Base-by-base conservation (phyloP, 139 green algal genomes). In the Chlamydomonas applanata region DNA sequence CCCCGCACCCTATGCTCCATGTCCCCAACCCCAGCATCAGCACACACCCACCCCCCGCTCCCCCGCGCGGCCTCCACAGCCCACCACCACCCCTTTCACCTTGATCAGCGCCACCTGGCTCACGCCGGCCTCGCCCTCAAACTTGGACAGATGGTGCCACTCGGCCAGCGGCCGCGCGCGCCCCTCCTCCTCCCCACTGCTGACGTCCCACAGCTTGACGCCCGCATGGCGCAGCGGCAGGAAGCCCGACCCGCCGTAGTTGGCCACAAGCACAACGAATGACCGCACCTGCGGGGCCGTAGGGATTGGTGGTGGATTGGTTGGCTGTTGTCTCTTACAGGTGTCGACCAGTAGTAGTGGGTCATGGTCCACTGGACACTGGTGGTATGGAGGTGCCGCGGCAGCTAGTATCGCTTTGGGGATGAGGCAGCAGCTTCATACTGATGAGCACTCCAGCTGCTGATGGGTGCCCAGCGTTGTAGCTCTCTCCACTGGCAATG, bases 161-260 rank as follows among this genome's bases (percentile, higher is more conserved):
- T 73, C 67, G 4, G 46, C 44, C 27, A 73, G 45, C 3, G 67
- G 67, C 22, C 67, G 67, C 16, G 67, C 67, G 7, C 19, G n/a
- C n/a, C n/a, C n/a, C n/a, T n/a, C 45, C 67, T 73, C 67, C 67
- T 73, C 67, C 4, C 67, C 59, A 4, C 20, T 25, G 62, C 62
- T 73, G 45, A 73, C 36, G 45, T 73, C 67, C 45, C 17, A 46
- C 45, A 73, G 67, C 67, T 63, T 73, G 27, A 30, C 46, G 11
- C 67, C 67, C n/a, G 67, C 67, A 46, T 73, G 67, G 45, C 29
- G 60, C 11, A 73, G 30, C 9, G 67, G 67, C 67, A 36, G 27
- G 44, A 73, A 72, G 49, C 79, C 74, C 45, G 71, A 64, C 61
- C 75, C 79, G 60, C 44, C 79, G 36, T 85, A 85, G 70, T 85